phyloP scores from a whole-genome alignment of 2,329 filamentous ascomycete genomes.

The Arthrobotrys megalospora region DNA sequence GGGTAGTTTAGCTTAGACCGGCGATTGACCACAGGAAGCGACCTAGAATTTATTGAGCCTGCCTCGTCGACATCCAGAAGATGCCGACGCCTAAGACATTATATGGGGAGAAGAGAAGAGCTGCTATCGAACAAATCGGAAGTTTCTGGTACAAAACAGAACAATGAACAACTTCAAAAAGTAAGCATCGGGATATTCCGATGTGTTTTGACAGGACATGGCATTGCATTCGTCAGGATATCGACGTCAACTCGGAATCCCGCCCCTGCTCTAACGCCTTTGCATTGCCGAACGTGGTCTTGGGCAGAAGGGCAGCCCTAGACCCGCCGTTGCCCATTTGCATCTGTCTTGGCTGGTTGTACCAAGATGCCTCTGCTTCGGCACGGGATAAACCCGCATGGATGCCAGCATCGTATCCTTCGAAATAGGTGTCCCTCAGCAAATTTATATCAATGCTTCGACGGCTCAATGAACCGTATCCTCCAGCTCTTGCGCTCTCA shows the following conservation, averaged over 20 bases:
- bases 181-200: conserved; percentile 2
- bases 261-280: conserved; percentile 30
- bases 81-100: conserved; percentile 4
- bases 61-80: not conserved
- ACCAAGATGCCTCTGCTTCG: conserved; percentile 26
- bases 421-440: conserved; percentile 14
- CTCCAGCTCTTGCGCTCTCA: not conserved
- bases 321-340: not conserved
- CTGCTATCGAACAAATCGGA: too few relatives aligned
- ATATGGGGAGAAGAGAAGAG: not conserved
- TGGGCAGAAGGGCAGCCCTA: not conserved
- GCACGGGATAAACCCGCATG: conserved; percentile 26
- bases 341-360: conserved; percentile 12
- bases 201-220: not conserved
- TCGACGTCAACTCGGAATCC: not conserved
- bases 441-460: conserved; percentile 4
- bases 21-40: too few relatives aligned
- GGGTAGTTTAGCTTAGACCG: too few relatives aligned
- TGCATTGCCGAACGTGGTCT: conserved; percentile 21
- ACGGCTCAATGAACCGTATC: not conserved
- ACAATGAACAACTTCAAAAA: not conserved
- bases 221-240: not conserved
- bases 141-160: not conserved
- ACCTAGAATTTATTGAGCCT: not conserved
- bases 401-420: conserved; percentile 27